These are phyloP conservation scores for Babesia gibsoni DNA, from an alignment of 169 alveolate genomes.

Conservation along the genomic window DNA sequence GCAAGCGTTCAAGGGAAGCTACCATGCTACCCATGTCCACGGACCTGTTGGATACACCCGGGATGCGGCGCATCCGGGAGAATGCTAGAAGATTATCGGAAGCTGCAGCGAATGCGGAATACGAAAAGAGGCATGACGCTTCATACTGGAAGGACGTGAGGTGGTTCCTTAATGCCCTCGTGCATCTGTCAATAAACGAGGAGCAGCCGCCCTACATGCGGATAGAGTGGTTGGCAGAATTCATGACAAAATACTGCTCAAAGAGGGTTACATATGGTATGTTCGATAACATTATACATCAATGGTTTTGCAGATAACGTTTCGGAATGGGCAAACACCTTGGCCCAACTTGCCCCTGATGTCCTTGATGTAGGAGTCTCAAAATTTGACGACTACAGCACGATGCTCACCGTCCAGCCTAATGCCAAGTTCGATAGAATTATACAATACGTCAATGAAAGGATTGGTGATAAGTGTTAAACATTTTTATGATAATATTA, in stretches of 20 bases:
- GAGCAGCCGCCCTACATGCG: conserved; percentile 39
- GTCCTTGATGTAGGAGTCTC: conserved; percentile 20
- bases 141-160: conserved; percentile 47
- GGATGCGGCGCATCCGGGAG: conserved; percentile 60
- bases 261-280: conserved; percentile 42
- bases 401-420: conserved; percentile 30
- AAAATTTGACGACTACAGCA: conserved; percentile 51
- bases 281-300: not conserved
- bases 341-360: conserved; percentile 36
- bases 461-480: too few relatives aligned
- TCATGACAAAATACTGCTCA: conserved; percentile 41
- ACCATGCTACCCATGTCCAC: conserved; percentile 33
- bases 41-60: conserved; percentile 59
- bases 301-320: conserved; percentile 29
- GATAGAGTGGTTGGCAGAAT: conserved; percentile 47
- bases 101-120: not conserved
- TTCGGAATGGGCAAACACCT: conserved; percentile 37
- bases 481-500: too few relatives aligned
- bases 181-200: conserved; percentile 36
- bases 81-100: conserved; percentile 19
- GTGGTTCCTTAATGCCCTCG: conserved; percentile 40
- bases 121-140: conserved; percentile 24
- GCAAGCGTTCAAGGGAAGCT: conserved; percentile 19
- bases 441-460: conserved; percentile 24
- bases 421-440: conserved; percentile 21